phyloP scores from a whole-genome alignment of 2,329 filamentous ascomycete genomes.

The Pseudogymnoascus destructans region DNA sequence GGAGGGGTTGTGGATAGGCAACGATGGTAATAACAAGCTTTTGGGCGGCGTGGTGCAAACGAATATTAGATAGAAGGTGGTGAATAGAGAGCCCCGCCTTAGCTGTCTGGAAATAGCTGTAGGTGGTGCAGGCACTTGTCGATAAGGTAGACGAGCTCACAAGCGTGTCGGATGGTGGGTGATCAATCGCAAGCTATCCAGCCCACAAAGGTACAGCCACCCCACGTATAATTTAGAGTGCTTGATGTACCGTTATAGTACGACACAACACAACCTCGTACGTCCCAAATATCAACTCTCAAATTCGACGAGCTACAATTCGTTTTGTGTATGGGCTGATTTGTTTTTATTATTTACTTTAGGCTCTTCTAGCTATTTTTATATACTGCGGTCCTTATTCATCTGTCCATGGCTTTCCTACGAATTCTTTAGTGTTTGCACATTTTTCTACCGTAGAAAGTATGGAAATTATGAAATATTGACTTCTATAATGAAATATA shows the following conservation, averaged over 20 bases:
- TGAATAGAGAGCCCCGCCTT: not conserved
- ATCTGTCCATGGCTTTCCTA: not conserved
- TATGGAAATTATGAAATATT: not conserved
- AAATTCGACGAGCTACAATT: not conserved
- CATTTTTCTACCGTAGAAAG: not conserved
- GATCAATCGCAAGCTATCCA: conserved; percentile 3
- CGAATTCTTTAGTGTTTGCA: not conserved
- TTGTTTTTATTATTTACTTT: not conserved
- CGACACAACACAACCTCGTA: not conserved
- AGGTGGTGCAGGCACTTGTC: conserved; percentile 5
- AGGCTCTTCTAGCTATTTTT: not conserved
- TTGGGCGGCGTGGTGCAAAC: conserved; percentile 1
- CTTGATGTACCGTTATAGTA: not conserved
- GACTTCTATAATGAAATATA: not conserved
- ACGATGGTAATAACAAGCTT: conserved; percentile 5
- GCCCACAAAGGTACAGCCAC: not conserved
- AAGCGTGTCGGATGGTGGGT: conserved; percentile 6
- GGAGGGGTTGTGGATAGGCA: conserved; percentile 2
- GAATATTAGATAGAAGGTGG: conserved; percentile 7
- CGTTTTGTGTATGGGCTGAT: not conserved
- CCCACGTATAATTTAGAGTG: conserved; percentile 4
- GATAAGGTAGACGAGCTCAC: conserved; percentile 9
- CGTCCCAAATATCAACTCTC: not conserved
- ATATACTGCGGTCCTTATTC: not conserved
- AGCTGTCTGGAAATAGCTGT: conserved; percentile 8